Evolutionary conservation across 78 protist genomes (phyloP), one percentile per base, ranked within the genome.

Genomic region (Dictyostelium capitatum): DNA sequence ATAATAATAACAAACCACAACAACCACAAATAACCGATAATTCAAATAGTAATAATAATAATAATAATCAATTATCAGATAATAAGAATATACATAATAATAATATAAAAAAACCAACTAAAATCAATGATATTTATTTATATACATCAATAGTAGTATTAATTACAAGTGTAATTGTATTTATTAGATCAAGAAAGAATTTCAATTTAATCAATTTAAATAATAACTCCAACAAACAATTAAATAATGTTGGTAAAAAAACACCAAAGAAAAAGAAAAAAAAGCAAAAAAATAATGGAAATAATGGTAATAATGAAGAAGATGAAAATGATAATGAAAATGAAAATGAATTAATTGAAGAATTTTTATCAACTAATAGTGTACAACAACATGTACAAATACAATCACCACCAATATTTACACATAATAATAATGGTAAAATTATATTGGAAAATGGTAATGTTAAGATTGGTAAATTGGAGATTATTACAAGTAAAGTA

Each of bases 371-470:
- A 70, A 82, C 56, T 6, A 62, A 69, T 17, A 19, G 25, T 37
- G 10, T 25, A 2, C 19, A 15, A 65, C 69, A 67, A 50, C 17
- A 82, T 8, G 28, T 12, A 79, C 83, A 79, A 79, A 69, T 19
- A 56, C 70, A 79, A 79, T 70, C 28, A 37, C 25, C 28, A 57
- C n/a, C 12, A 50, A 5, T 23, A 50, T 0, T 30, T 19, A 3
- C 47, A 50, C 19, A 30, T 54, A 79, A 54, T 54, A 4, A 48
- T 74, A 2, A 17, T 78, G 23, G 32, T 73, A 85, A 79, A 75
- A 79, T 78, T 12, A n/a, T 54, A 23, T 79, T 89, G 25, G 94
- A 89, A 1, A 81, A 85, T 85, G 92, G 92, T 10, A 85, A 85
- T 48, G 46, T 47, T 32, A 51, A 37, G 12, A 70, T 92, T 65